Conservation (phyloP, 257 asterid genomes). For the Echium plantagineum region DNA sequence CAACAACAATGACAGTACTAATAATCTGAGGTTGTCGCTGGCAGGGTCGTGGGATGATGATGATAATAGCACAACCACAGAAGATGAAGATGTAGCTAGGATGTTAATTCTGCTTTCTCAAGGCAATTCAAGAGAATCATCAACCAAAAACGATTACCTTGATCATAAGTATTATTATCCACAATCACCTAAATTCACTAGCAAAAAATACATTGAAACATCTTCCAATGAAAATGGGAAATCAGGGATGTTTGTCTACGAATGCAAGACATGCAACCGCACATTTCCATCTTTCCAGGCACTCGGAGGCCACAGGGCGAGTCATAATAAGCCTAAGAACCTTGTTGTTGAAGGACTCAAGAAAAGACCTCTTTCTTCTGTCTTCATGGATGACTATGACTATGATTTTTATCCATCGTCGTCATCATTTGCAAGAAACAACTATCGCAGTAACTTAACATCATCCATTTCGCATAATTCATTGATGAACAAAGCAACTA, state of each 20-base stretch:
- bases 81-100: constrained; percentile 79
- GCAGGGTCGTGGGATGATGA: constrained; percentile 6
- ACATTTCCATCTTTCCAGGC: constrained; percentile 84
- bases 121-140: constrained; percentile 21
- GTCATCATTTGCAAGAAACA: constrained; percentile 1
- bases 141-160: constrained; percentile 3
- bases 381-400: constrained; percentile 22
- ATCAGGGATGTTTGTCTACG: constrained; percentile 36
- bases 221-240: constrained; percentile 20
- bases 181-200: constrained; percentile 16
- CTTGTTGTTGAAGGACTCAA: constrained; percentile 13
- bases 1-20: not conserved
- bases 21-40: constrained; percentile 2
- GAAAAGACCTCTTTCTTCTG: not conserved
- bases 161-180: not conserved
- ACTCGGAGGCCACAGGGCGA: constrained; percentile 85
- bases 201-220: constrained; percentile 27
- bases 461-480: constrained; percentile 21
- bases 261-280: constrained; percentile 69
- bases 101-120: constrained; percentile 72
- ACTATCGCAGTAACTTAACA: not conserved
- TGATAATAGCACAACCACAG: constrained; percentile 9
- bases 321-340: constrained; percentile 34
- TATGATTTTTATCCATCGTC: constrained; percentile 4
- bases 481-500: constrained; percentile 7